These are phyloP conservation scores for Hyphopichia khmerensis DNA, from an alignment of 1,139 yeast species.

Conservation along the genomic window DNA sequence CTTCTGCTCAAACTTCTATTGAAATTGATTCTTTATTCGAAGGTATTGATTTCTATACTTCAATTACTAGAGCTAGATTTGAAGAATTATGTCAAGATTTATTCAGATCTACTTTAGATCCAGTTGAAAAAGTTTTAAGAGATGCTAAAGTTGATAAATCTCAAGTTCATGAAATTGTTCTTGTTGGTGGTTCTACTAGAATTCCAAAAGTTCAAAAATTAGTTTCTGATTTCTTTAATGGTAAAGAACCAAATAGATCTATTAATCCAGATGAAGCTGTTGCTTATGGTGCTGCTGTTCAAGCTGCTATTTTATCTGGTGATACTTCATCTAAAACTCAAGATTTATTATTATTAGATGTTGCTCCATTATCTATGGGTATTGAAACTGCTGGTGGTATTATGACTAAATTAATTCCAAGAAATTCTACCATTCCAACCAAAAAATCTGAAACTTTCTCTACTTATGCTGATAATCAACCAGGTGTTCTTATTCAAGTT, in stretches of 20 bases:
- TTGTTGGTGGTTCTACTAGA: constrained; percentile 99
- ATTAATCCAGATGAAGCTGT: constrained; percentile 99
- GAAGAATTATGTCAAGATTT: constrained; percentile 96
- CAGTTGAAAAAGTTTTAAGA: constrained; percentile 96
- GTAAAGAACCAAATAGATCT: constrained; percentile 92
- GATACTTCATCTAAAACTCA: constrained; percentile 68
- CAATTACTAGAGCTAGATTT: constrained; percentile 98
- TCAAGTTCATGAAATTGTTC: constrained; percentile 88
- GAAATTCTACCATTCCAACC: constrained; percentile 97
- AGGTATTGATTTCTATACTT: constrained; percentile 95
- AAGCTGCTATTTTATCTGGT: constrained; percentile 85
- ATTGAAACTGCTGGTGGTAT: constrained; percentile 98
- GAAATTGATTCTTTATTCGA: constrained; percentile 96
- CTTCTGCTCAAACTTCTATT: constrained; percentile 92
- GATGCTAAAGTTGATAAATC: constrained; percentile 91
- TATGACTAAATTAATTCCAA: constrained; percentile 94
- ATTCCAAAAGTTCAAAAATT: constrained; percentile 98
- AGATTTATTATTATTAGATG: constrained; percentile 84
- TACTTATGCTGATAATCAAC: constrained; percentile 96
- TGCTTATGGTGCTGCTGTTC: constrained; percentile 98
- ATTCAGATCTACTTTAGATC: constrained; percentile 94
- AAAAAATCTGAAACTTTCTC: constrained; percentile 96
- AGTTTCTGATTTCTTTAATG: constrained; percentile 95
- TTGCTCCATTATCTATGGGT: constrained; percentile 92
- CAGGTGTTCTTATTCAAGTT: constrained; percentile 93